These are phyloP conservation scores for Rhexocercosporidium sp. DNA, from an alignment of 2,329 filamentous ascomycete genomes.

Conservation along the genomic window DNA sequence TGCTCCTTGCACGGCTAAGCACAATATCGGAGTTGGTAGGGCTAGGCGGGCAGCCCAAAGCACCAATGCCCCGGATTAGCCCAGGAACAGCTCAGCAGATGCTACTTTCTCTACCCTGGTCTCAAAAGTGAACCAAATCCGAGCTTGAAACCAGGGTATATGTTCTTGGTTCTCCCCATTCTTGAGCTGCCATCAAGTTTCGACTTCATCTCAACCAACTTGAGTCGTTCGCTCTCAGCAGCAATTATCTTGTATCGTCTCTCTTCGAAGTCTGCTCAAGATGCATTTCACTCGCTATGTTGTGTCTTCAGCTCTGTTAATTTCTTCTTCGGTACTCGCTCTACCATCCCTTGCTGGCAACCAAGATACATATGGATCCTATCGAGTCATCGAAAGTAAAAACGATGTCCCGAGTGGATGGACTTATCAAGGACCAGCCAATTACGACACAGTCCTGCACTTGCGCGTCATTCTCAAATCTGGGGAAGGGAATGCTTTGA, in stretches of 20 bases:
- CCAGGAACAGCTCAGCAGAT: neutral
- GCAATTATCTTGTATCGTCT: too few species aligned
- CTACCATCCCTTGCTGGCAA: neutral
- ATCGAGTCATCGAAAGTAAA: constrained; percentile 8
- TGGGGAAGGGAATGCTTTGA: constrained; percentile 1
- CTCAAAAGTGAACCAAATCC: neutral
- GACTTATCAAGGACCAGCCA: constrained; percentile 11
- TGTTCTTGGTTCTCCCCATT: neutral
- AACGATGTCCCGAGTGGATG: constrained; percentile 6
- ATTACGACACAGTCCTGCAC: constrained; percentile 6
- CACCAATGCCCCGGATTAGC: neutral
- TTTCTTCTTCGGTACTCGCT: neutral
- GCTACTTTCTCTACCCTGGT: neutral
- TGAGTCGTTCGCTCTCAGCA: neutral
- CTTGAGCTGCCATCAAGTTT: neutral
- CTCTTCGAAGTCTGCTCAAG: neutral
- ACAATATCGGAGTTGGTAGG: neutral
- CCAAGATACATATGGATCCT: constrained; percentile 11
- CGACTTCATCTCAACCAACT: neutral
- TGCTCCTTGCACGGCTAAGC: neutral
- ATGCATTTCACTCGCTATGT: neutral
- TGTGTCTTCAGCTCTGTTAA: neutral
- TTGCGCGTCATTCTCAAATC: constrained; percentile 18
- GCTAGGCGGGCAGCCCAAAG: neutral
- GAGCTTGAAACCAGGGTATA: neutral